A percentile compares a stretch with the other conserved stretches of the same genome.
These are phyloP conservation scores for Hammondia hammondi DNA, from an alignment of 169 alveolate species.

Conservation along the genomic window DNA sequence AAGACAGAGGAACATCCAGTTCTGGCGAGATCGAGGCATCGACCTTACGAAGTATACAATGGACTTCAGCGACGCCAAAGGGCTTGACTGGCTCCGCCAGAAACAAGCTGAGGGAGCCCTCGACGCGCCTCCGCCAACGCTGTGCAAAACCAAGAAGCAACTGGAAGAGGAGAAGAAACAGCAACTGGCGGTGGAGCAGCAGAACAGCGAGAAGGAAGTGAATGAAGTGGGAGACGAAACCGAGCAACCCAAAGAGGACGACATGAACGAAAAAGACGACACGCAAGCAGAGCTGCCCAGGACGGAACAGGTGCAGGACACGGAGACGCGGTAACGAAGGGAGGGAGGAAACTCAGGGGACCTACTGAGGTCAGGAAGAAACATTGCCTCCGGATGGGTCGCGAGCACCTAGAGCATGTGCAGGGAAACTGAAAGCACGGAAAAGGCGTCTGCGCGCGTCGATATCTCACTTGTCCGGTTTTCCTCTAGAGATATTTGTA, in stretches of 20 bases:
- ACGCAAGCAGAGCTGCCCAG: too few species aligned
- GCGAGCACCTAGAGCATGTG: too few species aligned
- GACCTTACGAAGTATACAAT: neutral
- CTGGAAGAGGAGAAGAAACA: neutral
- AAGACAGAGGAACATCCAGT: neutral
- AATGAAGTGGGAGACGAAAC: neutral
- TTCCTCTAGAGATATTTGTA: too few species aligned
- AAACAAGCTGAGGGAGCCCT: neutral
- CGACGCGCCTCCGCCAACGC: slow-evolving; percentile 12
- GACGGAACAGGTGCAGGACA: too few species aligned
- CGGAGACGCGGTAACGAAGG: too few species aligned
- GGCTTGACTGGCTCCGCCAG: slow-evolving; percentile 20
- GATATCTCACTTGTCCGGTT: too few species aligned
- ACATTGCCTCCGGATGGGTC: too few species aligned
- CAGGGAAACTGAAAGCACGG: too few species aligned
- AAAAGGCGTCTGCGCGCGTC: too few species aligned
- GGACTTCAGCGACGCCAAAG: slow-evolving; percentile 10
- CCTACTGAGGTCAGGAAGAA: too few species aligned
- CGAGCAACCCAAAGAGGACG: neutral
- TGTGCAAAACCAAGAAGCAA: slow-evolving; percentile 2
- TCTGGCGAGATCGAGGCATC: neutral
- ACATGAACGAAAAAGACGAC: too few species aligned
- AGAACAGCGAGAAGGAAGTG: neutral
- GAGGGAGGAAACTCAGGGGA: too few species aligned
- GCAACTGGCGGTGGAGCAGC: neutral